phyloP scores from a whole-genome alignment of 352 stramenopile genomes.

The Blastocystis sp. region DNA sequence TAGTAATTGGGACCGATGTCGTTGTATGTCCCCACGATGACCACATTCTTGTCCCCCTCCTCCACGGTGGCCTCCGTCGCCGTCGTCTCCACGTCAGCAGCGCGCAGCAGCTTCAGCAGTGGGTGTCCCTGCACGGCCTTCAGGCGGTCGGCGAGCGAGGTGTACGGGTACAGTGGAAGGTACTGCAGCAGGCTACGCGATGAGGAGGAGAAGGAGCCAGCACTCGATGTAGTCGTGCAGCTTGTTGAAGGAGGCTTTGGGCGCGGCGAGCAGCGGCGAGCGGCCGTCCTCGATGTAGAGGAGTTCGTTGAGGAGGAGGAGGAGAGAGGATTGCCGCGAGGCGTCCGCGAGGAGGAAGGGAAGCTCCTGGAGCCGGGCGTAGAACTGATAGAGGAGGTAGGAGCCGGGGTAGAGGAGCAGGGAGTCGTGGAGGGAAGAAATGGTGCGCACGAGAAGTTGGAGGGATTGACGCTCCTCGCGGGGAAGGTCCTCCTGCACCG shows the following conservation, averaged over 20 bases:
- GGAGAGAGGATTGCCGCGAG: not conserved
- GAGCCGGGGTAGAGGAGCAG: slow-evolving; percentile 30
- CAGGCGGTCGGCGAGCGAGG: not conserved
- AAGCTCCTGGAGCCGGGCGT: not conserved
- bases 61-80: not conserved
- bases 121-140: slow-evolving; percentile 8
- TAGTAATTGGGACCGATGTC: slow-evolving; percentile 53
- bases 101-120: slow-evolving; percentile 51
- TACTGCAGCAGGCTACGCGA: slow-evolving; percentile 15
- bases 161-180: slow-evolving; percentile 19
- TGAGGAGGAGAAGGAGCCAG: not conserved
- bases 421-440: not conserved
- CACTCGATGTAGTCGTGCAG: slow-evolving; percentile 55
- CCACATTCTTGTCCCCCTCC: not conserved
- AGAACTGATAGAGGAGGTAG: slow-evolving; percentile 55
- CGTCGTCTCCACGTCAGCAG: not conserved
- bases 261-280: slow-evolving; percentile 8
- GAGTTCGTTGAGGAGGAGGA: slow-evolving; percentile 43
- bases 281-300: slow-evolving; percentile 36
- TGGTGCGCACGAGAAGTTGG: not conserved
- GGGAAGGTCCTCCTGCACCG: not conserved
- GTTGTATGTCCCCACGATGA: slow-evolving; percentile 40
- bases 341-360: not conserved
- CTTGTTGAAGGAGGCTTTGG: slow-evolving; percentile 10
- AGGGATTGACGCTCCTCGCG: not conserved